Evolutionary conservation across 2,329 filamentous ascomycete genomes (phyloP).

Genomic region (Ophiocordyceps australis): DNA sequence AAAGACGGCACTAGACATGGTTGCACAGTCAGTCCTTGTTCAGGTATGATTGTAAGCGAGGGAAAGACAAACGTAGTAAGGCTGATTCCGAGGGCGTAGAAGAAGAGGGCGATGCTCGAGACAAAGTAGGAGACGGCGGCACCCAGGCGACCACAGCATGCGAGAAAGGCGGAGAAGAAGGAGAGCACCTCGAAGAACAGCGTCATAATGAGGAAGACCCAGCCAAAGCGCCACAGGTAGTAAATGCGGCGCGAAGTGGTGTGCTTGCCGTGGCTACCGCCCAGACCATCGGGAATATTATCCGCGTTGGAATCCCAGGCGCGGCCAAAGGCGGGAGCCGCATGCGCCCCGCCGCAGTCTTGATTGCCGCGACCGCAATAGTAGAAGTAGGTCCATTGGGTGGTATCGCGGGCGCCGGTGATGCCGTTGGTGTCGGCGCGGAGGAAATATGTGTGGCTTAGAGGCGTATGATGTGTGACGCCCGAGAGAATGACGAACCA

Average conservation of each 20-base stretch:
- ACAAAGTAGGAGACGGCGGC: slow-evolving; percentile 45
- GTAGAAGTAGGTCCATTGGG: slow-evolving; percentile 86
- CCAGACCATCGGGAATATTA: slow-evolving; percentile 23
- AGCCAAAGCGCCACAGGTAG: slow-evolving; percentile 81
- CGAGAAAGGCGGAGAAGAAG: slow-evolving; percentile 50
- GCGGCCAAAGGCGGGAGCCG: slow-evolving; percentile 54
- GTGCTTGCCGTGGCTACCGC: slow-evolving; percentile 29
- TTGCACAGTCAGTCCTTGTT: neutral
- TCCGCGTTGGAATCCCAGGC: slow-evolving; percentile 37
- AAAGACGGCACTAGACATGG: slow-evolving; percentile 30
- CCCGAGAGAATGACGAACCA: slow-evolving; percentile 42
- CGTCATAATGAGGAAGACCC: slow-evolving; percentile 75
- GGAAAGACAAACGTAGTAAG: slow-evolving; percentile 51
- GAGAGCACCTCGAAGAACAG: slow-evolving; percentile 59
- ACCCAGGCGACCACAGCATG: slow-evolving; percentile 53
- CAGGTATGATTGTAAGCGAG: slow-evolving; percentile 1
- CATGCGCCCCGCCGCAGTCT: slow-evolving; percentile 43
- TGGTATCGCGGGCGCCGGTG: slow-evolving; percentile 42
- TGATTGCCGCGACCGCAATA: slow-evolving; percentile 49
- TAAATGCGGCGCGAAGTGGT: slow-evolving; percentile 48
- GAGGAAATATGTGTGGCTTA: slow-evolving; percentile 74
- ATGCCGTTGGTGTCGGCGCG: slow-evolving; percentile 60
- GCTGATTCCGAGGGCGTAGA: slow-evolving; percentile 45
- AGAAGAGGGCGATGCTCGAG: slow-evolving; percentile 44
- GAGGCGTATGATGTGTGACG: slow-evolving; percentile 27